phyloP scores from a whole-genome alignment of 2,329 filamentous ascomycete species.

The Alternaria tenuissima region DNA sequence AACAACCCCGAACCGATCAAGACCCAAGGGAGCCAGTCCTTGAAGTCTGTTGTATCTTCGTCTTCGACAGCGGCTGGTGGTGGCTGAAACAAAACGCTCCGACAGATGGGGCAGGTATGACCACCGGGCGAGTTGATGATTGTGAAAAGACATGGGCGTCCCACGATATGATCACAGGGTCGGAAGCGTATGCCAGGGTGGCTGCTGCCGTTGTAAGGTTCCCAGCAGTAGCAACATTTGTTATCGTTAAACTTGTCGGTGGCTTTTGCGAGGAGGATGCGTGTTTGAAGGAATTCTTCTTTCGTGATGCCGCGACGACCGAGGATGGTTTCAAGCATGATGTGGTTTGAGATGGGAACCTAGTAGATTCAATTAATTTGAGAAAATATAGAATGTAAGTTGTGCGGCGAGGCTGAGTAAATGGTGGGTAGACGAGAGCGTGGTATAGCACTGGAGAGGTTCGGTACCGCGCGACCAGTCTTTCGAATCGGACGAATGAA shows the following conservation, averaged over 20 bases:
- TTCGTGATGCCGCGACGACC: background rate
- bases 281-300: background rate
- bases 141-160: background rate
- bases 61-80: background rate
- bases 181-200: background rate
- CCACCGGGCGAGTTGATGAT: background rate
- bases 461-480: background rate
- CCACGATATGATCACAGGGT: background rate
- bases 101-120: background rate
- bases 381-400: background rate
- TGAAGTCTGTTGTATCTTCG: background rate
- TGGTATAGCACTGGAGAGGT: background rate
- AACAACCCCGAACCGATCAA: background rate
- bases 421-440: background rate
- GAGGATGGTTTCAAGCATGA: background rate
- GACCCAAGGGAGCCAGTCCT: background rate
- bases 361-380: background rate
- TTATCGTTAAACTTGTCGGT: background rate
- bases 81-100: background rate
- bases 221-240: background rate
- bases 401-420: background rate
- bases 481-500: background rate
- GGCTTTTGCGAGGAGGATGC: background rate
- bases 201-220: background rate
- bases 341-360: background rate